Evolutionary conservation across 768 basidiomycete genomes (phyloP).

Genomic region (Rhodosporidiobolus sp.): DNA sequence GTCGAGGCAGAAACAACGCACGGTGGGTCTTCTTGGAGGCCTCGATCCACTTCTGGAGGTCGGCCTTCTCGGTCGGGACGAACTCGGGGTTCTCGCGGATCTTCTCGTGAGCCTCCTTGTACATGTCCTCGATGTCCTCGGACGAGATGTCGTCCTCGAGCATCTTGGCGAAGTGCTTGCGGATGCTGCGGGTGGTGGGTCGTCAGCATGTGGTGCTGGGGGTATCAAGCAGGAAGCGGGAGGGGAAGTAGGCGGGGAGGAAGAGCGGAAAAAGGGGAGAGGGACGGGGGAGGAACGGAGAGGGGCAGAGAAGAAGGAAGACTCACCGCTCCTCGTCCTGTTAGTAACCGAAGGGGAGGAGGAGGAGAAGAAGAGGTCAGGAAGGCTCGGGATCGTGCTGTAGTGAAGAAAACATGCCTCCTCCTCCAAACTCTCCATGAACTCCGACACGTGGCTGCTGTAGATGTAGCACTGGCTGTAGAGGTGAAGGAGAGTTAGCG

Average conservation of each 20-base stretch:
- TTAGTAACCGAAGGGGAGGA: too few relatives aligned
- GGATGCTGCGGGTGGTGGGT: too few relatives aligned
- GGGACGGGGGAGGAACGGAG: too few relatives aligned
- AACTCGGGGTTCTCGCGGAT: constrained; percentile 91
- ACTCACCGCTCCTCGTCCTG: too few relatives aligned
- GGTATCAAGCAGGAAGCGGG: too few relatives aligned
- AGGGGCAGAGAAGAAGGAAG: too few relatives aligned
- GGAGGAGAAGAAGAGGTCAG: not conserved
- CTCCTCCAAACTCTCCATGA: constrained; percentile 99
- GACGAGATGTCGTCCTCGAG: constrained; percentile 93
- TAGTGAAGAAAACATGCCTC: constrained; percentile 57
- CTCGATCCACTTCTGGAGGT: constrained; percentile 63
- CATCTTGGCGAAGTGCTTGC: constrained; percentile 94
- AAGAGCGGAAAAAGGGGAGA: too few relatives aligned
- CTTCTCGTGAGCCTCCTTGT: constrained; percentile 79
- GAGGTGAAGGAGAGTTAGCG: not conserved
- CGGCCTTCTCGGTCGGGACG: constrained; percentile 76
- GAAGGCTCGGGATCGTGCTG: not conserved
- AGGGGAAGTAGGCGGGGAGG: too few relatives aligned
- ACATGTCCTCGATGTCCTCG: constrained; percentile 96
- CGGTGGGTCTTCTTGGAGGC: constrained; percentile 52
- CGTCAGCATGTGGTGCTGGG: too few relatives aligned
- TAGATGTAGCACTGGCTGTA: constrained; percentile 79
- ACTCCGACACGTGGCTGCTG: constrained; percentile 81
- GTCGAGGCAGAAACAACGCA: too few relatives aligned